phyloP scores from a whole-genome alignment of 352 stramenopile species.

The Phytophthora capsici region DNA sequence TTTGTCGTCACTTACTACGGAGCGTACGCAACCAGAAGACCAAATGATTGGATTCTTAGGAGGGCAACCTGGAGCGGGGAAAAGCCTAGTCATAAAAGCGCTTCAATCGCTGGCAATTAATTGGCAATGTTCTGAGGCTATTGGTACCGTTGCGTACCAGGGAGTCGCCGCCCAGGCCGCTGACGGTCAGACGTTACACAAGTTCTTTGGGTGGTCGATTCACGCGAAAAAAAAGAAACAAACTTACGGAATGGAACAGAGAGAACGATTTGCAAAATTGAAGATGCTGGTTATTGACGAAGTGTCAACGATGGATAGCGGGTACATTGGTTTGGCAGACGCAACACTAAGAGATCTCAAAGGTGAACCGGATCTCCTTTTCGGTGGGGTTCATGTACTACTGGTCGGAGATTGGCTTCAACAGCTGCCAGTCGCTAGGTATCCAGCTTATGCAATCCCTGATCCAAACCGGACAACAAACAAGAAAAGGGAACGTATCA shows the following conservation, averaged over 20 bases:
- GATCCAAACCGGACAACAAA: not conserved
- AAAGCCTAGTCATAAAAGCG: conserved; percentile 10
- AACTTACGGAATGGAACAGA: not conserved
- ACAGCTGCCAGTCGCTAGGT: conserved; percentile 24
- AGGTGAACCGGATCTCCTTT: not conserved
- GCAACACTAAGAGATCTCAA: not conserved
- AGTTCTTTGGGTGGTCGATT: conserved; percentile 11
- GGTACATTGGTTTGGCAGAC: conserved; percentile 5
- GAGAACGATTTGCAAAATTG: conserved; percentile 2
- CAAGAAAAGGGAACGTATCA: not conserved
- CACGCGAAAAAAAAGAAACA: not conserved
- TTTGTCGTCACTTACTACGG: too few relatives aligned
- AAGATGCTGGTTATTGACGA: conserved; percentile 14
- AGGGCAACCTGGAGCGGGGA: conserved; percentile 5
- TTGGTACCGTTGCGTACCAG: conserved; percentile 7
- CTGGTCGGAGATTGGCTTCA: conserved; percentile 40
- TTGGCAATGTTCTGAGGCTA: not conserved
- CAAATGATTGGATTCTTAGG: conserved; percentile 5
- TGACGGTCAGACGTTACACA: conserved; percentile 16
- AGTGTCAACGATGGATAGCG: conserved; percentile 3
- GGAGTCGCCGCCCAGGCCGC: conserved; percentile 12
- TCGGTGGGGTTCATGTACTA: conserved; percentile 29
- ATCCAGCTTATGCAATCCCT: not conserved
- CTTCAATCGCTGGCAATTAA: not conserved
- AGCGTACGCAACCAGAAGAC: too few relatives aligned